phyloP scores from a whole-genome alignment of 2,329 filamentous ascomycete species.

The Penicillium polonicum region DNA sequence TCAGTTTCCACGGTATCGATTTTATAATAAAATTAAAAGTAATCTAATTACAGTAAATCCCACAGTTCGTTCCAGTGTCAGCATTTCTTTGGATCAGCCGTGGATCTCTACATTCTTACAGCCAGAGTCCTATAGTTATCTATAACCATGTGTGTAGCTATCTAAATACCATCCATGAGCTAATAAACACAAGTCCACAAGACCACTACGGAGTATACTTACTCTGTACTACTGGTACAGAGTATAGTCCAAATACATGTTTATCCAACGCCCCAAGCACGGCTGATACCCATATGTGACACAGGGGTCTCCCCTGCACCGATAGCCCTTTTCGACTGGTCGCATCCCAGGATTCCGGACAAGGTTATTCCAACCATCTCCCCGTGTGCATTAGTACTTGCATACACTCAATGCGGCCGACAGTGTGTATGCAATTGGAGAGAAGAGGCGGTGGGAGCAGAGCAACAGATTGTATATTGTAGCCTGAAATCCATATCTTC shows the following conservation, averaged over 20 bases:
- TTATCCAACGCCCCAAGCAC: not conserved
- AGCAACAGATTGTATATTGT: not conserved
- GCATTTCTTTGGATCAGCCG: not conserved
- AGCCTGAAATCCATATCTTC: not conserved
- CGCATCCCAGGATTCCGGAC: constrained; percentile 12
- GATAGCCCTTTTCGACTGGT: constrained; percentile 10
- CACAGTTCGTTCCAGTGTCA: not conserved
- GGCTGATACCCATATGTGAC: not conserved
- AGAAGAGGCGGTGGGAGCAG: constrained; percentile 17
- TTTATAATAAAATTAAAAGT: not conserved
- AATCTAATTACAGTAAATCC: not conserved
- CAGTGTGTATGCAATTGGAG: not conserved
- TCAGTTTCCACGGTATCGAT: constrained; percentile 1
- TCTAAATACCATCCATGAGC: not conserved
- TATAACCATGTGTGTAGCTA: not conserved
- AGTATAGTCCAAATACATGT: not conserved
- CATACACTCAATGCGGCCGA: not conserved
- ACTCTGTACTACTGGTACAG: not conserved
- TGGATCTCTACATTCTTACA: not conserved
- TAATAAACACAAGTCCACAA: not conserved
- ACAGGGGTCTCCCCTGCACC: constrained; percentile 13
- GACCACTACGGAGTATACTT: not conserved
- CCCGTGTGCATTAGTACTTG: not conserved
- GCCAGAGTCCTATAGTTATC: not conserved
- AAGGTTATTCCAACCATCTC: constrained; percentile 16